Base-by-base conservation (phyloP, 2,329 filamentous ascomycete genomes). In the Penicillium occitanis region DNA sequence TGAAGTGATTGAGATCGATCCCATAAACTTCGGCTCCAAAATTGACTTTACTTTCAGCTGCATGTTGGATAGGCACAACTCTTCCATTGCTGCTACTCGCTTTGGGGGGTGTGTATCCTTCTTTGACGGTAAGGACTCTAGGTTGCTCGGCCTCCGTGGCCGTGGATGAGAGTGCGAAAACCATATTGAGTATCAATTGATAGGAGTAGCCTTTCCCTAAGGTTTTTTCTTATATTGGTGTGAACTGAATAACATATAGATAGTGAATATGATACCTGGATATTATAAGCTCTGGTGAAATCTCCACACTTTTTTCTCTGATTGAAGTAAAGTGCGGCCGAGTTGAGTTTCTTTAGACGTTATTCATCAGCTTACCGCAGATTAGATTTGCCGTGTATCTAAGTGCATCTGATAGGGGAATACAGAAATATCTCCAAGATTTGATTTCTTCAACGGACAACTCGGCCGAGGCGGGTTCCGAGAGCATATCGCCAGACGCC, bases 1-100 rank as follows among this genome's bases (percentile, higher is more conserved):
- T 78, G 33, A 78, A 72, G 6, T 73, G 69, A 69, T 79, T 78
- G 40, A 78, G 69, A 64, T 79, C 75, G 53, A 79, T 77, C 19
- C 77, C 76, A 51, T 76, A 76, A 2, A 78, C 68, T 22, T 71
- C 69, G 8, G 77, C 76, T 17, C 75, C 76, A 67, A 79, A 78
- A 64, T 77, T 72, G 28, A 75, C 76, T 50, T 76, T 75, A 70
- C 72, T 77, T 57, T 71, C 69, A 17, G 73, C 62, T 19, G 75
- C 6, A 61, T 61, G 63, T 19, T 61, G 63, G 7, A 65, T 65
- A 25, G 63, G 44, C 6, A 65, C 63, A 65, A 65, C 40, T 46
- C 55, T 19, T 37, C 55, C 63, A 33, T 65, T 65, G 63, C 63
- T 65, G 30, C 44, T 53, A 13, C 13, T 55, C 30, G 55, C 14